Conservation (phyloP, 352 stramenopile genomes). For the Phytophthora boehmeriae region DNA sequence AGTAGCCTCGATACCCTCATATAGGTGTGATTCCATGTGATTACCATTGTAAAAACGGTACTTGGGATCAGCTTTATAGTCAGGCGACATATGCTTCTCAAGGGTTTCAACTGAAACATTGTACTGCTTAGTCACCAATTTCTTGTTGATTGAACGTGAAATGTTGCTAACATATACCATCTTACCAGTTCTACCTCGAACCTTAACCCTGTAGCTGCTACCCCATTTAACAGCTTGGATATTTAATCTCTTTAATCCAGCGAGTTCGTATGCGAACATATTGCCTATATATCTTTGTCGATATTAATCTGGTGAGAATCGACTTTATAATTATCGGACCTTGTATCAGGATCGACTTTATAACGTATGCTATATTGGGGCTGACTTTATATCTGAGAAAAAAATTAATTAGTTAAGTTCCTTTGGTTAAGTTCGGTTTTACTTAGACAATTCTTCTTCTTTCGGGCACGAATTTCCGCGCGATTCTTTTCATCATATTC, state of each 20-base stretch:
- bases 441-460: too few species aligned
- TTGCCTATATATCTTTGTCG: conserved; percentile 3
- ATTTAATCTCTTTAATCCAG: conserved; percentile 2
- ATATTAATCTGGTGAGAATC: conserved; percentile 18
- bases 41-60: conserved; percentile 14
- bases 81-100: background rate
- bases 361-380: too few species aligned
- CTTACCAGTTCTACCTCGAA: too few species aligned
- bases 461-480: too few species aligned
- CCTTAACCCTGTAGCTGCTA: too few species aligned
- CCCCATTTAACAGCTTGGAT: too few species aligned
- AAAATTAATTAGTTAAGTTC: conserved; percentile 23
- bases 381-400: too few species aligned
- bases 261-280: conserved; percentile 9
- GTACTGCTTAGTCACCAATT: conserved; percentile 2
- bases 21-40: too few species aligned
- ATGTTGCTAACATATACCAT: too few species aligned
- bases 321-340: conserved; percentile 24
- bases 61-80: conserved; percentile 10
- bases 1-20: background rate
- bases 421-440: too few species aligned
- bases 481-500: background rate
- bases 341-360: conserved; percentile 26
- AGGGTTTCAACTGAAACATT: background rate
- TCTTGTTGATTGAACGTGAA: conserved; percentile 2